Evolutionary conservation across 176 grass and related monocot species (phyloP).

Genomic region (Rhynchospora tenuis): DNA sequence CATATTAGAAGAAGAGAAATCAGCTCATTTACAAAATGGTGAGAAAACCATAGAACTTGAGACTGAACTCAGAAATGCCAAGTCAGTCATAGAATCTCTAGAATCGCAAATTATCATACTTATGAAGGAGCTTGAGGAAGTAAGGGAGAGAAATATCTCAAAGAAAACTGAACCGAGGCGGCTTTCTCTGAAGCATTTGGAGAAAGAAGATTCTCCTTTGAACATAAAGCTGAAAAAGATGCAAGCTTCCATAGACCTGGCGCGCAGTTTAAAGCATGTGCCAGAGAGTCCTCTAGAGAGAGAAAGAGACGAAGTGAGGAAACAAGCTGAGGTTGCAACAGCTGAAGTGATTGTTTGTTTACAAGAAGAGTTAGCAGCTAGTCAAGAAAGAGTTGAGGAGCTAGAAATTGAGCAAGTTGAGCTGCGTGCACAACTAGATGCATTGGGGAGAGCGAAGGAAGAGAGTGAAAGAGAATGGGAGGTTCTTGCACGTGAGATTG

Average conservation of each 20-base stretch:
- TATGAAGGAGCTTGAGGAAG: slow-evolving; percentile 65
- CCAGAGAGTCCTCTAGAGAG: slow-evolving; percentile 62
- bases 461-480: slow-evolving; percentile 73
- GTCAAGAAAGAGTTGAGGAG: slow-evolving; percentile 37
- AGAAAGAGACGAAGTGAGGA: slow-evolving; percentile 91
- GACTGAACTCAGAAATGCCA: slow-evolving; percentile 46
- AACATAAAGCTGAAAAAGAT: slow-evolving; percentile 79
- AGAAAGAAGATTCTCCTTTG: slow-evolving; percentile 83
- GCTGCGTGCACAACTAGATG: slow-evolving; percentile 41
- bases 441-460: slow-evolving; percentile 41
- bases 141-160: slow-evolving; percentile 36
- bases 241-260: slow-evolving; percentile 87
- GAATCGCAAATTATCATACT: slow-evolving; percentile 68
- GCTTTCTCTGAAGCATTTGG: slow-evolving; percentile 36
- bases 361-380: slow-evolving; percentile 68
- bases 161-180: slow-evolving; percentile 37
- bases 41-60: slow-evolving; percentile 31
- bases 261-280: slow-evolving; percentile 49
- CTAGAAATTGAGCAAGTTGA: slow-evolving; percentile 42
- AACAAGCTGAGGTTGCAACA: slow-evolving; percentile 88
- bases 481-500: slow-evolving; percentile 70
- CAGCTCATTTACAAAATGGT: slow-evolving; percentile 33
- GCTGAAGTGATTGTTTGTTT: slow-evolving; percentile 93
- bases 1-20: slow-evolving; percentile 70
- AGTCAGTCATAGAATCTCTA: slow-evolving; percentile 75